A percentile compares a stretch with the other conserved stretches of the same genome.
phyloP scores from a whole-genome alignment of 2,329 filamentous ascomycete genomes.

The Juglanconis oblonga region DNA sequence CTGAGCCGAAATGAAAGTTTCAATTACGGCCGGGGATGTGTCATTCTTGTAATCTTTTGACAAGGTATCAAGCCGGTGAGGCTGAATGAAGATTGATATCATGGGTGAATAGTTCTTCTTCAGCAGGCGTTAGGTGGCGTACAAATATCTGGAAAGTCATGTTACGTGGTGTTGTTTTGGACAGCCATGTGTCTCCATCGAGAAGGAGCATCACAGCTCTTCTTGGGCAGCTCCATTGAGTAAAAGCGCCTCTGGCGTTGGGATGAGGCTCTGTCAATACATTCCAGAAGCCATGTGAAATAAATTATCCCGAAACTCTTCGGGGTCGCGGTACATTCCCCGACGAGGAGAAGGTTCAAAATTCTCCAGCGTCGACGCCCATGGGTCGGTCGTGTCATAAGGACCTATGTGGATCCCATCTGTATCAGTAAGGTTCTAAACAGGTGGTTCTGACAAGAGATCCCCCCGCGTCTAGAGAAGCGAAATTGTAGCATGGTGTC shows the following conservation, averaged over 20 bases:
- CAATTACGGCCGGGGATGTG: background rate
- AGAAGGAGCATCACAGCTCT: background rate
- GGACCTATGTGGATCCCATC: background rate
- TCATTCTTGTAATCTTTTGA: background rate
- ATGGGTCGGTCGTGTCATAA: background rate
- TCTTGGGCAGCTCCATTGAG: background rate
- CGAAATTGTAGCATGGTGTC: too few relatives aligned
- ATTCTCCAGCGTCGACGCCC: background rate
- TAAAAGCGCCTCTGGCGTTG: background rate
- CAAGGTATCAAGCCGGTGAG: background rate
- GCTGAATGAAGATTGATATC: background rate
- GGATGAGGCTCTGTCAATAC: constrained; percentile 1
- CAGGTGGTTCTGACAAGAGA: too few relatives aligned
- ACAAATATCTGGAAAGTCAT: background rate
- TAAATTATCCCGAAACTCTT: background rate
- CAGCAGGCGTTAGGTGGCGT: background rate
- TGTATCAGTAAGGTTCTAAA: background rate
- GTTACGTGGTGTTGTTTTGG: background rate
- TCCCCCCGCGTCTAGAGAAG: too few relatives aligned
- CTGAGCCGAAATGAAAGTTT: background rate
- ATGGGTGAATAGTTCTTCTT: background rate
- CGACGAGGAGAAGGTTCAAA: background rate
- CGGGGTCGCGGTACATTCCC: background rate
- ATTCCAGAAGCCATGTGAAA: background rate
- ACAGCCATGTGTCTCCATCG: too few relatives aligned